Evolutionary conservation across 2,329 filamentous ascomycete genomes (phyloP), one percentile per base, ranked within the genome.

Genomic region (Colletotrichum euphorbiae): DNA sequence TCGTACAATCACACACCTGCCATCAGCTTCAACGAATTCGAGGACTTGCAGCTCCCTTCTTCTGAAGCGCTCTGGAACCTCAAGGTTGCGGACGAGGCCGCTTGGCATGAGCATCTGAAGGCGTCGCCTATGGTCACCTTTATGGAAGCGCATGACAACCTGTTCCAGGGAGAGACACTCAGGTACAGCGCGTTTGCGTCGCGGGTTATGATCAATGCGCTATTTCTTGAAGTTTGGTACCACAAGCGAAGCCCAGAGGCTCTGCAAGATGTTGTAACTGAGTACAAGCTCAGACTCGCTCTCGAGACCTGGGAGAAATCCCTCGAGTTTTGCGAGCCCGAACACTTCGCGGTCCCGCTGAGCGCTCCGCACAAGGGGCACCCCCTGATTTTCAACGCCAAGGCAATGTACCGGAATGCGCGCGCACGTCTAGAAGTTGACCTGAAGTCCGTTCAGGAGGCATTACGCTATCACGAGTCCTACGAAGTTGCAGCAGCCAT

Each of bases 241-340:
- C 93, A 98, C 83, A 98, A 98, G 87, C 93, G 96, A 76, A 98
- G 93, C 79, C 95, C 95, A n/a, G 94, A 98, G 78, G 94, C 95
- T 57, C 85, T 98, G 45, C 96, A 98, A 81, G 95, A 98, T 77
- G 94, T 98, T 43, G 95, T 98, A 50, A 97, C 95, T 3, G 96
- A 98, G 82, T 98, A 97, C 87, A 98, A 98, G 85, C 91, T 99
- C 70, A 90, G 96, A 65, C 89, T 98, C 60, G 96, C 96, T 57
- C 85, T 99, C 61, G 95, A 98, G 82, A 98, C 95, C n/a, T 99
- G 96, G 96, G 94, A 98, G 84, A 97, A 93, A 81, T 98, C 95
- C 45, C 88, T 98, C 21, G 93, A 97, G 65, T 87, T 97, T 70
- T 98, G 94, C 78, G 95, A 98, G 82, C 91, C 94, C 2, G 96